Conservation (phyloP, 305 asterid genomes). For the Solanum hybrid region DNA sequence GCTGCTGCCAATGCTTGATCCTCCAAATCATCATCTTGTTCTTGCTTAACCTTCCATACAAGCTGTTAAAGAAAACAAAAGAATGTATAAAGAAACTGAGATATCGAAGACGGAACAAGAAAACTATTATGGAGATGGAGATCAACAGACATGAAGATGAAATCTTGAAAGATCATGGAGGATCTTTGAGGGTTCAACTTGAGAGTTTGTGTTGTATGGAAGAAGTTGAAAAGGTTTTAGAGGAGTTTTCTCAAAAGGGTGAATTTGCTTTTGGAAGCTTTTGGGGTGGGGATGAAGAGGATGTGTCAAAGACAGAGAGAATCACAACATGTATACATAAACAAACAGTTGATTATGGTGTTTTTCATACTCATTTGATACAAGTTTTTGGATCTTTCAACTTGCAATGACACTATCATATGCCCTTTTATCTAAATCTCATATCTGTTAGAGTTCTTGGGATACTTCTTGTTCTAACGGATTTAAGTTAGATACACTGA, state of each 20-base stretch:
- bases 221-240: conserved; percentile 59
- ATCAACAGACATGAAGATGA: conserved; percentile 18
- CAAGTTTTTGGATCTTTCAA: conserved; percentile 39
- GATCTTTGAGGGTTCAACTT: conserved; percentile 19
- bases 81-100: conserved; percentile 31
- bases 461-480: not conserved
- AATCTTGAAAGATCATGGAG: conserved; percentile 22
- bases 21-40: conserved; percentile 55
- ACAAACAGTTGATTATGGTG: conserved; percentile 46
- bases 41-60: conserved; percentile 51
- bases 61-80: conserved; percentile 34
- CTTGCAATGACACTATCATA: not conserved
- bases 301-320: not conserved
- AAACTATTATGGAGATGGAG: conserved; percentile 20
- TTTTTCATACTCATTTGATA: conserved; percentile 32
- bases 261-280: conserved; percentile 80
- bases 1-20: conserved; percentile 80
- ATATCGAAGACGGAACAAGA: conserved; percentile 16
- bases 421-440: not conserved
- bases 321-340: conserved; percentile 27
- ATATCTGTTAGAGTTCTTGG: not conserved
- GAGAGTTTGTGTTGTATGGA: conserved; percentile 43
- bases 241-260: conserved; percentile 50
- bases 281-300: conserved; percentile 39
- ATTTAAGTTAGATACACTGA: not conserved